Base-by-base conservation (phyloP, 768 basidiomycete genomes). In the Inosperma sp. region DNA sequence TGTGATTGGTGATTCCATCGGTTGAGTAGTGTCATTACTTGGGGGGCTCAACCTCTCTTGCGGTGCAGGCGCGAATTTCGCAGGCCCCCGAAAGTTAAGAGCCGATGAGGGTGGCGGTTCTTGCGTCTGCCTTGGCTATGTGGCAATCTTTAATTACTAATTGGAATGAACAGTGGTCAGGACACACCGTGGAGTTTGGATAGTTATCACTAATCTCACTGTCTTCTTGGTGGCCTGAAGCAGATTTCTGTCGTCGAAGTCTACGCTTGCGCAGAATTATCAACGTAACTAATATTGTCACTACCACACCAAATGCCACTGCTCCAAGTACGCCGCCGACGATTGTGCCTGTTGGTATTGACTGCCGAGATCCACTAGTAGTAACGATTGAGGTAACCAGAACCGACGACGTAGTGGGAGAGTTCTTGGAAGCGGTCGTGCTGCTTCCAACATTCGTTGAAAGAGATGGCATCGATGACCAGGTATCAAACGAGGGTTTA, bases 401-500 rank as follows among this genome's bases (percentile, higher is more conserved):
- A 3, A 1, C 7, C 7, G 43, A 19, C 8, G 25, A 27, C 17
- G 43, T 19, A 14, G 51, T 16, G 12, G 51, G 16, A 14, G 51
- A 16, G 6, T 46, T 4, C n/a, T 7, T 31, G 5, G 19, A 34
- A 47, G 34, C 9, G 29, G 39, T n/a, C 13, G 27, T 10, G 14
- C 39, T 41, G 22, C 8, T 8, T 8, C 8, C 30, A n/a, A 25
- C 39, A 41, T 26, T 42, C 22, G 22, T 17, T 17, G 34, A 23
- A 16, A 27, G 26, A 8, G 52, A n/a, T 10, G 45, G 33, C 10
- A 37, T 34, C 13, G 41, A 27, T 19, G 17, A 27, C 12, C 39
- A 22, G 7, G 34, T 49, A 33, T 39, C 34, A 41, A 58, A 61
- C 9, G 57, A 55, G 2, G 59, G 55, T 6, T 48, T 44, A 37